Conservation (phyloP, 257 asterid genomes). For the Fraxinus americana region DNA sequence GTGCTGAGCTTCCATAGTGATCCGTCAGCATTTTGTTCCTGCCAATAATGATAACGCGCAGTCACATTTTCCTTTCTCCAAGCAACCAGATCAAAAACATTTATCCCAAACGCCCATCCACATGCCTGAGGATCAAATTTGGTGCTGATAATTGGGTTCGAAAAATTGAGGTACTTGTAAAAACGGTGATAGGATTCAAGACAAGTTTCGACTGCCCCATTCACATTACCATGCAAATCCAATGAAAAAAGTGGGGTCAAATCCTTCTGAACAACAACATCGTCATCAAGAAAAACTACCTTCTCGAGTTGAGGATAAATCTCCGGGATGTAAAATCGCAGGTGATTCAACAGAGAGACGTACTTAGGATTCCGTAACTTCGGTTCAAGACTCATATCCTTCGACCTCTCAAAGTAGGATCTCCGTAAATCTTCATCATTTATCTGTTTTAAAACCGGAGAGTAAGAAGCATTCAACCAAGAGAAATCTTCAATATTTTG, state of each 20-base stretch:
- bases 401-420: constrained; percentile 33
- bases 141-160: constrained; percentile 21
- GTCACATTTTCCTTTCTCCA: constrained; percentile 27
- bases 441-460: constrained; percentile 46
- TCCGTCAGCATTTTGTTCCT: constrained; percentile 20
- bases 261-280: constrained; percentile 57
- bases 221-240: constrained; percentile 29
- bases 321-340: constrained; percentile 53
- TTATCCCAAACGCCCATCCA: constrained; percentile 32
- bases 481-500: constrained; percentile 46
- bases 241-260: constrained; percentile 22
- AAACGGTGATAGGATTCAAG: constrained; percentile 23
- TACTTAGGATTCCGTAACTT: constrained; percentile 45
- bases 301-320: constrained; percentile 54
- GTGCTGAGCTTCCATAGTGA: constrained; percentile 25
- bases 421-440: constrained; percentile 22
- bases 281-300: constrained; percentile 56
- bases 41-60: constrained; percentile 22
- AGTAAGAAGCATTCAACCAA: constrained; percentile 49
- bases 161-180: constrained; percentile 22
- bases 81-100: constrained; percentile 23
- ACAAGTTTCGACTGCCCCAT: constrained; percentile 33
- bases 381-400: constrained; percentile 29
- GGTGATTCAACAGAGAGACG: constrained; percentile 43
- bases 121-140: constrained; percentile 30